Percentiles rank a stretch among this genome's conserved stretches.
These are phyloP conservation scores for Candida silvicultrix DNA, from an alignment of 805 yeast species.

Conservation along the genomic window DNA sequence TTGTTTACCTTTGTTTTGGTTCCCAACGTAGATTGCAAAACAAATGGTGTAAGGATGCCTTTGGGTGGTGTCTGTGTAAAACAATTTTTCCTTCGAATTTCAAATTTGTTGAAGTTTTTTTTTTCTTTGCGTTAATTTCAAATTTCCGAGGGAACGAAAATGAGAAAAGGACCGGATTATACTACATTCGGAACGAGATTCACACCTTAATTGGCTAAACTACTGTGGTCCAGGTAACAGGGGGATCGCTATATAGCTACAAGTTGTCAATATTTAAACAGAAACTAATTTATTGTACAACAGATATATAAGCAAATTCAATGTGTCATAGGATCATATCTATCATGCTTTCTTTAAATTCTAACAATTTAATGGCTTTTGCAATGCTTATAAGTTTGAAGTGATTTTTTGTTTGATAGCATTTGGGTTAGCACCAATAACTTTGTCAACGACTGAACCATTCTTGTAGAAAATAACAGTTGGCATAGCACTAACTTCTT, in stretches of 20 bases:
- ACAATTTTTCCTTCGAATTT: neutral
- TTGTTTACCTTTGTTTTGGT: neutral
- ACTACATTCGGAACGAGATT: no score
- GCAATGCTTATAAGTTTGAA: constrained; percentile 42
- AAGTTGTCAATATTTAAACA: no score
- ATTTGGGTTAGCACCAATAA: constrained; percentile 88
- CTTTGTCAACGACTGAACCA: constrained; percentile 73
- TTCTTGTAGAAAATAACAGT: constrained; percentile 72
- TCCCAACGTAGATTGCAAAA: no score
- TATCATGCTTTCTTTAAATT: neutral
- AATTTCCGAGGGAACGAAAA: neutral
- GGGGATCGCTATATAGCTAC: no score
- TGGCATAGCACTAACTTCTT: constrained; percentile 57
- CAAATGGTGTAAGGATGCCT: neutral
- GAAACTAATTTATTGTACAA: neutral
- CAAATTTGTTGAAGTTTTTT: neutral
- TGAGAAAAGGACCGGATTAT: no score
- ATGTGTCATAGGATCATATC: neutral
- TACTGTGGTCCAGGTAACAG: no score
- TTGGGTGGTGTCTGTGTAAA: neutral
- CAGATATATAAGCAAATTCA: neutral
- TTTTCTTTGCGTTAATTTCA: neutral
- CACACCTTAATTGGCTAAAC: no score
- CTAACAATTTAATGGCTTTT: no score
- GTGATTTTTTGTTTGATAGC: constrained; percentile 67